Evolutionary conservation across 1,284 basidiomycete genomes (phyloP).

Genomic region (Fomitopsis betulina): DNA sequence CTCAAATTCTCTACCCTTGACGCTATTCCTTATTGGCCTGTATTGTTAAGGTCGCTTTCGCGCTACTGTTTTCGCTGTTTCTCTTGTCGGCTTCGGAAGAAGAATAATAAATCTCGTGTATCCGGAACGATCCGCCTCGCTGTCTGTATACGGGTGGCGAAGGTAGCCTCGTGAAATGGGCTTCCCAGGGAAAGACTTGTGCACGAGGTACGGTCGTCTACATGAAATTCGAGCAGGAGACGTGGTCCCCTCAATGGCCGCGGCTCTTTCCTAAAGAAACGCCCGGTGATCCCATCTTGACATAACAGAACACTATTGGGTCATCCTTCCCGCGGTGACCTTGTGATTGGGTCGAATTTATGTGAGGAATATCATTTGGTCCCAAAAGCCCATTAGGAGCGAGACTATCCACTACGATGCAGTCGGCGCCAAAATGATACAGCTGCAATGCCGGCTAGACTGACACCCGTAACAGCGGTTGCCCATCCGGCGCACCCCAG

Average conservation of each 20-base stretch:
- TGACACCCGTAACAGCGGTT: conserved; percentile 34
- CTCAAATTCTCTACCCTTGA: not conserved
- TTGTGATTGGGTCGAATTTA: conserved; percentile 1
- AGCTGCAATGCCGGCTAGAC: conserved; percentile 38
- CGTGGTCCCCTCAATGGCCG: not conserved
- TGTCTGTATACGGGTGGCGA: not conserved
- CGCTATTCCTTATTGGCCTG: conserved; percentile 1
- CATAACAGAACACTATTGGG: conserved; percentile 4
- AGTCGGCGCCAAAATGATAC: conserved; percentile 32
- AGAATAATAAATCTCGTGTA: not conserved
- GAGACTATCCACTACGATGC: conserved; percentile 22
- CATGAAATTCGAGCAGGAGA: not conserved
- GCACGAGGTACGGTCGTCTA: not conserved
- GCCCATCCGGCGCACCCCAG: conserved; percentile 31
- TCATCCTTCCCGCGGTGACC: conserved; percentile 1
- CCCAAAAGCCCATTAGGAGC: conserved; percentile 2
- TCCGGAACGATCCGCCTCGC: not conserved
- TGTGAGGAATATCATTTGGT: conserved; percentile 2
- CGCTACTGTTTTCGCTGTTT: not conserved
- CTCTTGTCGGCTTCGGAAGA: not conserved
- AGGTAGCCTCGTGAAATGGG: not conserved
- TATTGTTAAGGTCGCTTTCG: not conserved
- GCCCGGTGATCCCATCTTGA: conserved; percentile 1
- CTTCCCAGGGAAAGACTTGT: not conserved
- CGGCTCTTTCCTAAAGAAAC: not conserved